phyloP scores from a whole-genome alignment of 306 rosid species.

The Gastrolobium villosum region DNA sequence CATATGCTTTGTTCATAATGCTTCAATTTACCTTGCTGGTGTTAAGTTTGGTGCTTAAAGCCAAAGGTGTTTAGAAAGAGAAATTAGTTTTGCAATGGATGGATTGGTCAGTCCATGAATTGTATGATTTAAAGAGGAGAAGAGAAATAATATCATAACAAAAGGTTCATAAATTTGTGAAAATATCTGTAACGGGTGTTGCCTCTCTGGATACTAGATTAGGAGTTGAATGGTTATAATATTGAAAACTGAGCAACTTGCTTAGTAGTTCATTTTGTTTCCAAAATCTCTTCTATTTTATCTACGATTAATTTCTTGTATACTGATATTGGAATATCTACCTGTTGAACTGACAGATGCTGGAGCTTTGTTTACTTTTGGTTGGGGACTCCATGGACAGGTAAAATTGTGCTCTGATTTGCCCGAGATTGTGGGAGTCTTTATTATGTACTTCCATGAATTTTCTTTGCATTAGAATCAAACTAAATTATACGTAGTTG shows the following conservation, averaged over 20 bases:
- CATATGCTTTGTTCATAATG: background rate
- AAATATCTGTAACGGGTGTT: background rate
- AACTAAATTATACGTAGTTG: constrained; percentile 31
- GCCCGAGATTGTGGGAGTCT: background rate
- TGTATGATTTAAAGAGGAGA: background rate
- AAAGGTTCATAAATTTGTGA: background rate
- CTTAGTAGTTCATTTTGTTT: background rate
- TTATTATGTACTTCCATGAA: background rate
- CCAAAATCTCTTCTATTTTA: background rate
- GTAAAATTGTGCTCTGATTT: constrained; percentile 47
- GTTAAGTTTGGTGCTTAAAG: background rate
- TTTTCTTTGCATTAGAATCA: background rate
- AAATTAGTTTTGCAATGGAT: constrained; percentile 14
- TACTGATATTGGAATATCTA: constrained; percentile 18
- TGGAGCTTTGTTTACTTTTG: constrained; percentile 84
- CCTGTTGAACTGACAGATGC: constrained; percentile 63
- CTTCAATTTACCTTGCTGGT: background rate
- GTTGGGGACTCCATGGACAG: constrained; percentile 96
- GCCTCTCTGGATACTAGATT: constrained; percentile 12
- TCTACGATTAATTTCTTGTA: constrained; percentile 3
- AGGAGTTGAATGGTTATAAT: constrained; percentile 8
- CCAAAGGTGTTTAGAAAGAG: background rate
- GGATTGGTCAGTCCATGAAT: background rate
- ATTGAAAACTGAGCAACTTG: background rate
- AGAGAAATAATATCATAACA: background rate